These are phyloP conservation scores for Cystobasidium slooffiae DNA, from an alignment of 1,284 basidiomycete species.

Conservation along the genomic window DNA sequence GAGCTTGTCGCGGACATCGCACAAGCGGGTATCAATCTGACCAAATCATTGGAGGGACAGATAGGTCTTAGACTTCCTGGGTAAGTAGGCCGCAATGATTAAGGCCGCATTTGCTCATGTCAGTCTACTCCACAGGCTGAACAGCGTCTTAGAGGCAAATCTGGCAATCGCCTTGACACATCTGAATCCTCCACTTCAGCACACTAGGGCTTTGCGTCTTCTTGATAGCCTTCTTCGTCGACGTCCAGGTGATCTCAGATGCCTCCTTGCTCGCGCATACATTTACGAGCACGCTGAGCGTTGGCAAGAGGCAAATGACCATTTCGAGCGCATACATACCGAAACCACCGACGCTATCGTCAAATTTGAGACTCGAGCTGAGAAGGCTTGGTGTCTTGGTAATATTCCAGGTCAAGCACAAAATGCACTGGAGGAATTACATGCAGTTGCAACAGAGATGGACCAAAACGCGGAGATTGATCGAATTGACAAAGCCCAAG, in stretches of 20 bases:
- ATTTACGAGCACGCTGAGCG: conserved; percentile 68
- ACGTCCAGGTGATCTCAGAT: conserved; percentile 68
- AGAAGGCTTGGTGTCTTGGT: conserved; percentile 78
- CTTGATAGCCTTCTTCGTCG: conserved; percentile 71
- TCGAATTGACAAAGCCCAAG: conserved; percentile 55
- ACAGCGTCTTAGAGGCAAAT: conserved; percentile 63
- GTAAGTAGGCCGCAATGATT: conserved; percentile 51
- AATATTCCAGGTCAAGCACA: conserved; percentile 60
- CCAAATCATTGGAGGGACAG: conserved; percentile 66
- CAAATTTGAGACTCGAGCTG: conserved; percentile 75
- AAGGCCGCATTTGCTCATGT: conserved; percentile 59
- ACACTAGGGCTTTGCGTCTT: conserved; percentile 73
- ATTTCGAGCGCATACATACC: conserved; percentile 65
- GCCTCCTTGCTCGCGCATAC: conserved; percentile 75
- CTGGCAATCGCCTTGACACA: conserved; percentile 79
- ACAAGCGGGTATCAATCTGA: conserved; percentile 69
- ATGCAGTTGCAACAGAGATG: conserved; percentile 65
- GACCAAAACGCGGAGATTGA: conserved; percentile 56
- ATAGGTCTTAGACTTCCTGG: conserved; percentile 64
- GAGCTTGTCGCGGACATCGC: conserved; percentile 72
- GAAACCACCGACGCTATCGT: conserved; percentile 58
- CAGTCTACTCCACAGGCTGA: conserved; percentile 31
- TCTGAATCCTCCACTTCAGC: conserved; percentile 86
- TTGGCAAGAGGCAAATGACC: conserved; percentile 71
- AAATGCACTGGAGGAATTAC: conserved; percentile 65